Evolutionary conservation across 2,329 filamentous ascomycete genomes (phyloP), one percentile per base, ranked within the genome.

Genomic region (Trichophyton benhamiae): DNA sequence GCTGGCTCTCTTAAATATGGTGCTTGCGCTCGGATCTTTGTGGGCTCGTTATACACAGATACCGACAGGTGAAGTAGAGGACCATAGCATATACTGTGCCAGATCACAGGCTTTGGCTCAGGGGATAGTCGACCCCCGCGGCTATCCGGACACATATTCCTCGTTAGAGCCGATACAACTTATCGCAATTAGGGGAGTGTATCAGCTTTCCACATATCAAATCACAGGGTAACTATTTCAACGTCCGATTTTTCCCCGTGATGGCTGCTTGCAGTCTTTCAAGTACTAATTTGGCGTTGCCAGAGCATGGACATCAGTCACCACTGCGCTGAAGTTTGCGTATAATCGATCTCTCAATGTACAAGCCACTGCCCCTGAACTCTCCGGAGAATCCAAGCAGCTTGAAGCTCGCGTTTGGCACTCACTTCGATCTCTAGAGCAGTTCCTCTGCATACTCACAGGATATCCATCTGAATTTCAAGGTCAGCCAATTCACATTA

Each of bases 1-100:
- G 74, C 68, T 70, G 25, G 69, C 70, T 4, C 72, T 73, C 17
- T 58, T 77, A 46, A 76, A 77, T 57, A 41, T 76, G 15, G 68
- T 76, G 2, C 75, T 77, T 61, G 75, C 75, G 17, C 73, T 77
- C 42, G 75, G 72, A 7, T 68, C 74, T 17, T 67, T 69, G 25
- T 71, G 72, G 61, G 69, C 69, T 13, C 67, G 72, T 62, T 66
- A 73, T 46, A 67, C 64, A 2, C 62, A 67, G 58, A 67, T 68
- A 3, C 63, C 68, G 1, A 68, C 67, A 66, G 64, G 59, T 22
- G 66, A 64, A 17, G 65, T 70, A 59, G 67, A 69, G n/a, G 64
- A 66, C 22, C 72, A 76, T 65, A 22, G 71, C 13, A 53, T 73
- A 3, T 77, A 75, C 62, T 71, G 75, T 58, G 68, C 70, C 17